Base-by-base conservation (phyloP, 208 protist genomes). In the Trypanosoma brucei region DNA sequence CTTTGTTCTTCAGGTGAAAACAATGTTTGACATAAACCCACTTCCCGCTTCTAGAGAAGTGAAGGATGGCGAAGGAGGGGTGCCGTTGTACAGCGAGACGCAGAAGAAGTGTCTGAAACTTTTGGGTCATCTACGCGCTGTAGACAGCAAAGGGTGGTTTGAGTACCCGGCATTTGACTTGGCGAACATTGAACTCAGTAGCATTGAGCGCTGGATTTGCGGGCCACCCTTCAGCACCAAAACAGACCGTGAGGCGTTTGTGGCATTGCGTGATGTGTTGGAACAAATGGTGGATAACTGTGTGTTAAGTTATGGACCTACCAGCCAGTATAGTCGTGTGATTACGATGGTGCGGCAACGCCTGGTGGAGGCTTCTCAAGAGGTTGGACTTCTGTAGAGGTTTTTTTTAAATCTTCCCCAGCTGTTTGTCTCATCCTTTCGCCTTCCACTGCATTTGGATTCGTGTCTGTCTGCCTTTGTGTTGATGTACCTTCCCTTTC, bases 211-310 rank as follows among this genome's bases (percentile, higher is more conserved):
- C 44, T 95, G 84, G 82, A 55, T 95, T 22, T 39, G 49, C 30
- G 70, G 79, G 36, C 33, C 46, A 4, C 48, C 45, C 14, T 95
- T 95, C 65, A 65, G 64, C 14, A 51, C 48, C 30, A 92, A 91
- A 55, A 76, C 76, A 11, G 70, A 72, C 11, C 78, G 81, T 9
- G 83, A 72, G 38, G 83, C 84, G 3, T 95, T 91, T 57, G 67
- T 78, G 9, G 76, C 85, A 42, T 54, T 95, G 11, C 75, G 83
- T 7, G 65, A 75, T 9, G 75, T 84, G 30, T 65, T 95, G 52
- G 85, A 95, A 68, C 67, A 72, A 11, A 95, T 95, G 83, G 88
- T 89, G 55, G 83, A 95, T 64, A 65, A 59, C 46, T 95, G 88
- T 59, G 84, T 95, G 53, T 46, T 68, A 35, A 76, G 68, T 59